Evolutionary conservation across 2,329 filamentous ascomycete genomes (phyloP), one percentile per base, ranked within the genome.

Genomic region (Emericellopsis atlantica): DNA sequence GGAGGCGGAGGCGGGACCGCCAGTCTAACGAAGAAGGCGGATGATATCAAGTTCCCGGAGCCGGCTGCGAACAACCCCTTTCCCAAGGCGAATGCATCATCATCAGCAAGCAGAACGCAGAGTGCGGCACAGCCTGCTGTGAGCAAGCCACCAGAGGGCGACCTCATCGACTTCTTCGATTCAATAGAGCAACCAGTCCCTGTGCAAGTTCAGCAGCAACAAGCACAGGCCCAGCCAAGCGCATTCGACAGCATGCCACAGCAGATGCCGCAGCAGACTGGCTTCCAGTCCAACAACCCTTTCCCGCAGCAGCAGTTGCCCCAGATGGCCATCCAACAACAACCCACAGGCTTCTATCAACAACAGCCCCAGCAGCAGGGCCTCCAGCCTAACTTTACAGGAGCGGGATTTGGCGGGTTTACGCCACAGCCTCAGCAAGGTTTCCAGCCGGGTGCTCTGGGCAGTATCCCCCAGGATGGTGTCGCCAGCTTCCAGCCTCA

Each of bases 141-240:
- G 4, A 58, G 62, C 31, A 87, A 82, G 59, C 79, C 74, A 2
- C 78, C 80, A 23, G 79, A 75, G 49, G 78, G 81, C 23, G 84
- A 93, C 65, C 69, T 93, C 45, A 96, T 94, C 55, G 92, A 90
- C 65, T 95, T 94, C 62, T 95, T 95, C 58, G 90, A 82, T 54
- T 89, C 87, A 6, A 95, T 94, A 52, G 89, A 95, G 54, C 79
- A 87, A 55, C 69, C 81, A 1, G 75, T 85, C 70, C 36, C 40
- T 10, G 37, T 37, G 22, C 43, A 44, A 26, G 10, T 21, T 46
- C 52, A 52, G 40, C 49, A 38, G 38, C 49, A 49, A 42, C 32
- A 15, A 9, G 32, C 7, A 21, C 32, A 35, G 32, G 32, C n/a
- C 9, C 32, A 35, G 32, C 32, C n/a, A 10, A 15, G n/a, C 8